Percentiles rank a stretch among this genome's conserved stretches.
phyloP scores from a whole-genome alignment of 2,329 filamentous ascomycete species.

The Pyrenophora teres region DNA sequence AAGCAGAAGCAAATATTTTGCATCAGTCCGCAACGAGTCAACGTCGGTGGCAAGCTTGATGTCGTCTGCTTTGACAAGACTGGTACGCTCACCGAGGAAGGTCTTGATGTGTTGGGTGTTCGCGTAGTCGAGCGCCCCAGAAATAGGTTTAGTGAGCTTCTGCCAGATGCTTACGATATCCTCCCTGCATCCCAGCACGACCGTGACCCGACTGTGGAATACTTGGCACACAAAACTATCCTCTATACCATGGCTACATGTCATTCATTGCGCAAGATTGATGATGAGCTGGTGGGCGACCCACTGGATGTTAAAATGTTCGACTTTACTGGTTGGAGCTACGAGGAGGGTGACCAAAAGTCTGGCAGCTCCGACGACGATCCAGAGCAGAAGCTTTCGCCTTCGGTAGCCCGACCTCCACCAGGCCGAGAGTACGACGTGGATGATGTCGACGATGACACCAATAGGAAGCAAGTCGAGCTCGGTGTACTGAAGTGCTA shows the following conservation, averaged over 20 bases:
- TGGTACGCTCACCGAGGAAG: conserved; percentile 96
- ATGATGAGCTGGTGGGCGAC: conserved; percentile 88
- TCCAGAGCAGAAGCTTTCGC: conserved; percentile 77
- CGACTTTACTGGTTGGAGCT: conserved; percentile 90
- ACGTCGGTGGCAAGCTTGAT: conserved; percentile 93
- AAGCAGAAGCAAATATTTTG: conserved; percentile 94
- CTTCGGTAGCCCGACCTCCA: conserved; percentile 87
- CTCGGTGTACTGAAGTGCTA: conserved; percentile 90
- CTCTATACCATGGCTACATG: conserved; percentile 97
- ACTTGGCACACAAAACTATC: conserved; percentile 68
- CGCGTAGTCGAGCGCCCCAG: conserved; percentile 71
- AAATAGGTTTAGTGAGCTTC: conserved; percentile 74
- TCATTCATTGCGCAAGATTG: conserved; percentile 84
- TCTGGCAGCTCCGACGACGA: conserved; percentile 68
- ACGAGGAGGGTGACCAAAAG: conserved; percentile 81
- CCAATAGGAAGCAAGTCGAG: conserved; percentile 66
- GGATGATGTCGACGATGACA: conserved; percentile 54
- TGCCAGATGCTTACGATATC: conserved; percentile 67
- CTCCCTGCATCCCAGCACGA: conserved; percentile 61
- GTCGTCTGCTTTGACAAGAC: conserved; percentile 99
- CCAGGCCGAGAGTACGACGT: conserved; percentile 62
- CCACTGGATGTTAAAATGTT: conserved; percentile 99
- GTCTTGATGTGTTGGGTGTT: conserved; percentile 88
- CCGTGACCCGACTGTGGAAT: conserved; percentile 64
- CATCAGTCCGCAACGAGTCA: conserved; percentile 95